Evolutionary conservation across 2,329 filamentous ascomycete species (phyloP), one percentile per base, ranked within the genome.

Genomic region (Lecanicillium sp.): DNA sequence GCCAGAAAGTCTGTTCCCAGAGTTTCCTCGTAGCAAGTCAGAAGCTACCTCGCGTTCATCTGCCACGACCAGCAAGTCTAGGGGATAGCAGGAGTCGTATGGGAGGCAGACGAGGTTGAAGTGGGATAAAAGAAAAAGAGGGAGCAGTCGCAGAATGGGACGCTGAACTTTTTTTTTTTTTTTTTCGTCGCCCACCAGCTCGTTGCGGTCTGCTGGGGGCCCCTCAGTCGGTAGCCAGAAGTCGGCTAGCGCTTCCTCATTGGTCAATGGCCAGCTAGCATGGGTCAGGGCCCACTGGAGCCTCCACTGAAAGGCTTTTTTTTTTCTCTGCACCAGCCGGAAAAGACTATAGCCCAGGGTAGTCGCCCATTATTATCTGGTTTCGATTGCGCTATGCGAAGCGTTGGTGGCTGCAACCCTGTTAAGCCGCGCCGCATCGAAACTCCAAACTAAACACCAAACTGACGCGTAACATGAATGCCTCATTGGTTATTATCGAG

Each of bases 31-130:
- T 51, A 47, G 46, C 50, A 54, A 52, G 57, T 57, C 54, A 56
- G 51, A 55, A 57, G 55, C 56, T 60, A 58, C 53, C 56, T 59
- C 55, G 51, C 55, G 50, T 52, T 57, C 58, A 59, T 59, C 51
- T 52, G 57, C 56, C 57, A 52, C 54, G 47, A 47, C 44, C 22
- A 25, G 22, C 22, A 25, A 25, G 22, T 25, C 11, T 11, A 45
- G 48, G 18, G 16, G 27, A 20, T 29, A 18, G 37, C 34, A 29
- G 25, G 38, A 37, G 30, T 41, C 27, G 30, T 38, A 28, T 30
- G 8, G 12, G 20, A 27, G 37, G 27, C n/a, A 35, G 38, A 14
- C 9, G 12, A 17, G 19, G 35, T 29, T 37, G 28, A 22, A 20
- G 16, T 16, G 30, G 18, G 18, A 38, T 22, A 38, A 29, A 38